Evolutionary conservation across 176 grass and related monocot genomes (phyloP), one percentile per base, ranked within the genome.

Genomic region (Tillandsia leiboldiana): DNA sequence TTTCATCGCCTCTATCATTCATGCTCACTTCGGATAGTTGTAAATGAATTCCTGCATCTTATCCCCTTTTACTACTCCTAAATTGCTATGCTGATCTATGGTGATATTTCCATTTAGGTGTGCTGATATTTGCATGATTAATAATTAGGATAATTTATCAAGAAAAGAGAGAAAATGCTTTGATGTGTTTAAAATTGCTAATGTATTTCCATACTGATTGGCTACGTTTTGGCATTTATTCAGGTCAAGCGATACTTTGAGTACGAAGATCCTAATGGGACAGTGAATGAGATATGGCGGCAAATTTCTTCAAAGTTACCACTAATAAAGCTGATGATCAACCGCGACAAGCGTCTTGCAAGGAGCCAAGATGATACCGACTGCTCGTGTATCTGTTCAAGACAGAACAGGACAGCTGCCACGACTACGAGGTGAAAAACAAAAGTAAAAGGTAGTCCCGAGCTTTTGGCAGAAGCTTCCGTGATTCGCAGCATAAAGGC

Each of bases 231-330:
- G 14, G 18, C 2, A 13, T 47, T 15, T 73, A 11, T 83, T 69
- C 79, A 97, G 93, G 82, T 97, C 51, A 92, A 82, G 76, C 76
- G 29, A 62, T 97, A 83, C 78, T 97, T 97, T 82, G 79, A 90
- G 29, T 97, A 97, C 67, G 93, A 92, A 68, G 78, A 79, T 67
- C 89, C 68, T 1, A 90, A 90, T 72, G 93, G 89, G 72, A 83
- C 93, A 65, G 88, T 92, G 69, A 79, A 79, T 83, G 81, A 97
- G 84, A 85, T 92, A 81, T 97, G 93, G 93, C 83, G 86, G 49
- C 86, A 92, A 87, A 86, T 97, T 74, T 97, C 93, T 12, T 73
- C 77, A 12, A 92, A 97, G 68, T 74, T 77, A 10, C 89, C 89
- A 23, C 64, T 92, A 33, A 87, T 97, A 51, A 97, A 87, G 52